Percentiles rank a stretch among this genome's conserved stretches.
phyloP scores from a whole-genome alignment of 768 basidiomycete genomes.

The Lentinula detonsa region DNA sequence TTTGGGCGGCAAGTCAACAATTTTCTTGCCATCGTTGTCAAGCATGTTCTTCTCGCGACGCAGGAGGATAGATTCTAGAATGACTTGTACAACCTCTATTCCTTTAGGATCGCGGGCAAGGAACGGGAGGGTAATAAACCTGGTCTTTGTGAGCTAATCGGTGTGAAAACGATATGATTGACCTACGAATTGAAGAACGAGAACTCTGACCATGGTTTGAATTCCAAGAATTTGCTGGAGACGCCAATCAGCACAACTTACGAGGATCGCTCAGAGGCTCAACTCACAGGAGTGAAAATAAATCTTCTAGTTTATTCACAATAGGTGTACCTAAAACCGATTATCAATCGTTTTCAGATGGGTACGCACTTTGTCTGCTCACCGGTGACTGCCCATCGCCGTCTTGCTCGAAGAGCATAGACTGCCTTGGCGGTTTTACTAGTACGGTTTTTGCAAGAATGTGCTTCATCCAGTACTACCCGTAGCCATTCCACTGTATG shows the following conservation, averaged over 20 bases:
- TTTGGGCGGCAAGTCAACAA: slow-evolving; percentile 85
- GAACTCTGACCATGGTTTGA: slow-evolving; percentile 76
- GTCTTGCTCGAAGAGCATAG: slow-evolving; percentile 71
- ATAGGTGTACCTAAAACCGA: slow-evolving; percentile 73
- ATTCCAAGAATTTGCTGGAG: slow-evolving; percentile 67
- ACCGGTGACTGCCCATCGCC: slow-evolving; percentile 91
- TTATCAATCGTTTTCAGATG: background rate
- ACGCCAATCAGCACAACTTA: background rate
- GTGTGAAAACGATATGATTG: background rate
- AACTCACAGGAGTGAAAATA: slow-evolving; percentile 73
- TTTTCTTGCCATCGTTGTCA: slow-evolving; percentile 78
- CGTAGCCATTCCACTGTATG: slow-evolving; percentile 70
- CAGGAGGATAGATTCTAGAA: slow-evolving; percentile 81
- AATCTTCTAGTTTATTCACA: slow-evolving; percentile 87
- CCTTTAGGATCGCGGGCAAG: slow-evolving; percentile 87
- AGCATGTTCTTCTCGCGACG: slow-evolving; percentile 92
- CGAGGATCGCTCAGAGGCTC: background rate
- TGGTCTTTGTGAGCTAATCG: slow-evolving; percentile 18
- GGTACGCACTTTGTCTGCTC: slow-evolving; percentile 2
- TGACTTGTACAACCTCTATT: slow-evolving; percentile 92
- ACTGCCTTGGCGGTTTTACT: slow-evolving; percentile 88
- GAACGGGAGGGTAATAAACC: slow-evolving; percentile 91
- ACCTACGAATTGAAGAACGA: slow-evolving; percentile 86
- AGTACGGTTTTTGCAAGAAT: slow-evolving; percentile 85
- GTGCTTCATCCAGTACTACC: slow-evolving; percentile 89